Evolutionary conservation across 495 filamentous ascomycete genomes (phyloP).

Genomic region (Penicillium roqueforti): DNA sequence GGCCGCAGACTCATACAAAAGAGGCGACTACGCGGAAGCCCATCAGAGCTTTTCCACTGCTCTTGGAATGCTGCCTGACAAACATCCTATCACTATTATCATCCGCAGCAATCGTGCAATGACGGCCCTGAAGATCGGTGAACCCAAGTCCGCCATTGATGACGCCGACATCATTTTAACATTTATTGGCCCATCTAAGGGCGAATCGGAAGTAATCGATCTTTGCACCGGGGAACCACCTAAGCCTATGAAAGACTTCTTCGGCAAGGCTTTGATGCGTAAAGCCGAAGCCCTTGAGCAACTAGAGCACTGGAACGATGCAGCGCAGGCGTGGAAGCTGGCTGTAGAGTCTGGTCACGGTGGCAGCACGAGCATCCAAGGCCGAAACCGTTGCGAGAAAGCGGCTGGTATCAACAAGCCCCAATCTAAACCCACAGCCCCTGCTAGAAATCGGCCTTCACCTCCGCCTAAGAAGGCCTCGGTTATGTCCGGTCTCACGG

Average conservation of each 20-base stretch:
- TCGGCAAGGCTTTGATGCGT: constrained; percentile 83
- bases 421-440: constrained; percentile 30
- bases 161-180: constrained; percentile 79
- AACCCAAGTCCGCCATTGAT: constrained; percentile 74
- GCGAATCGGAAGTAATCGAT: constrained; percentile 73
- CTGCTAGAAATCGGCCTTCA: constrained; percentile 35
- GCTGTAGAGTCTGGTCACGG: constrained; percentile 83
- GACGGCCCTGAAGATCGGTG: constrained; percentile 82
- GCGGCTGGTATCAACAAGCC: constrained; percentile 60
- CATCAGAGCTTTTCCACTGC: constrained; percentile 77
- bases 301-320: constrained; percentile 89
- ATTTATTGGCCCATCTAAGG: constrained; percentile 73
- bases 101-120: constrained; percentile 89
- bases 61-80: constrained; percentile 64
- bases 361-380: constrained; percentile 75
- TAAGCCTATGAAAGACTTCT: constrained; percentile 90
- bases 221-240: constrained; percentile 57
- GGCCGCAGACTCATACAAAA: constrained; percentile 85
- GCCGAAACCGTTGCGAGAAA: constrained; percentile 86
- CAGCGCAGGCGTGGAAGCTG: constrained; percentile 69
- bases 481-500: constrained; percentile 46
- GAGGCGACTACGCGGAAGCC: constrained; percentile 84
- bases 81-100: constrained; percentile 81
- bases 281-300: constrained; percentile 96
- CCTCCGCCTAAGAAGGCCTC: constrained; percentile 39